A percentile compares a stretch with the other conserved stretches of the same genome.
These are phyloP conservation scores for Russula olivacea DNA, from an alignment of 768 basidiomycete genomes.

Conservation along the genomic window DNA sequence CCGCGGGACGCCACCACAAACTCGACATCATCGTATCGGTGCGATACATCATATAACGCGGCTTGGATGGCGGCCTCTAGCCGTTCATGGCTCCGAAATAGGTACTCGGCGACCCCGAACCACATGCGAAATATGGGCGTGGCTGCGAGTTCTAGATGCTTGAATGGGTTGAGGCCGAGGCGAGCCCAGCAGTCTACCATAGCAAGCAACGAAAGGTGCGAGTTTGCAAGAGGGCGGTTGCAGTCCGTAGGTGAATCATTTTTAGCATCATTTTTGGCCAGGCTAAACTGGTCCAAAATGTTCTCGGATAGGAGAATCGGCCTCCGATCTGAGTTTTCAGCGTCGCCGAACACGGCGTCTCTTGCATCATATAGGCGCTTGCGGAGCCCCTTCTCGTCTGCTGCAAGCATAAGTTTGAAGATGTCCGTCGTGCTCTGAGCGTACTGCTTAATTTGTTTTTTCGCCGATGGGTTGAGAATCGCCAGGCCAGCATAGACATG, in stretches of 20 bases:
- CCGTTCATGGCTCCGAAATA: constrained; percentile 67
- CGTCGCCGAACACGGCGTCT: constrained; percentile 65
- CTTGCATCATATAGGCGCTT: constrained; percentile 69
- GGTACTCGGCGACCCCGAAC: constrained; percentile 94
- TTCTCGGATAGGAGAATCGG: constrained; percentile 82
- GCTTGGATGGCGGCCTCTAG: constrained; percentile 69
- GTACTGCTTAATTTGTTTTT: constrained; percentile 85
- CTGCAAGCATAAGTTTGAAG: constrained; percentile 89
- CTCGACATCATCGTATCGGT: constrained; percentile 86
- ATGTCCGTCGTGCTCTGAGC: constrained; percentile 79
- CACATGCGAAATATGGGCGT: constrained; percentile 96
- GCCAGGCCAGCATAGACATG: constrained; percentile 99
- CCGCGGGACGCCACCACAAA: constrained; percentile 90
- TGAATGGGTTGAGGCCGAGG: constrained; percentile 81
- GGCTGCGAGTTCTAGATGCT: constrained; percentile 87
- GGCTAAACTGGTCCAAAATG: constrained; percentile 83
- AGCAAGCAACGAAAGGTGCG: constrained; percentile 87
- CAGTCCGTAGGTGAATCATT: constrained; percentile 20
- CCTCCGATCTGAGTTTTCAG: constrained; percentile 32
- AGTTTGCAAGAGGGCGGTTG: constrained; percentile 55
- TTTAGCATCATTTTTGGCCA: constrained; percentile 53
- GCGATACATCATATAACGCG: constrained; percentile 67
- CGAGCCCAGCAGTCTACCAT: constrained; percentile 99
- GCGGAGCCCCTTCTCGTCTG: constrained; percentile 50
- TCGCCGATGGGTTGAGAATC: constrained; percentile 89